Conservation (phyloP, 169 alveolate genomes). For the Plasmodium ovale region DNA sequence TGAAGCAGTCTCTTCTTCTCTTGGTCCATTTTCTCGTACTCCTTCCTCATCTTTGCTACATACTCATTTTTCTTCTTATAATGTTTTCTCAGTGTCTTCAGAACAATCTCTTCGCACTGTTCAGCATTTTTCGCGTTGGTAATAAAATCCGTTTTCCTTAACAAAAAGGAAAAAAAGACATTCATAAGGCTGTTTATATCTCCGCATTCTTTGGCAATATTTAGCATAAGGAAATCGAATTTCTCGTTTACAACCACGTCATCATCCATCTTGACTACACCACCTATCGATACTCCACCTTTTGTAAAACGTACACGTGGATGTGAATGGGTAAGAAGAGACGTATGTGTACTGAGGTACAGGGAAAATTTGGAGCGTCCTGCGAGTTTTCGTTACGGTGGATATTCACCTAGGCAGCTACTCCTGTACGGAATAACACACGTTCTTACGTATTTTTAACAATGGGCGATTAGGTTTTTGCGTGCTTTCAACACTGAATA, state of each 20-base stretch:
- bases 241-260: constrained; percentile 78
- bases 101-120: constrained; percentile 81
- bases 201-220: constrained; percentile 92
- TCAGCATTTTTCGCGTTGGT: constrained; percentile 83
- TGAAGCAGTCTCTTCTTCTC: constrained; percentile 77
- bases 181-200: constrained; percentile 95
- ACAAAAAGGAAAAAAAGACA: constrained; percentile 94
- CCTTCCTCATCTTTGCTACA: constrained; percentile 77
- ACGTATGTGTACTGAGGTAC: too few relatives aligned
- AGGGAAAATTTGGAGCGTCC: too few relatives aligned
- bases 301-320: too few relatives aligned
- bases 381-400: too few relatives aligned
- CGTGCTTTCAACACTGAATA: too few relatives aligned
- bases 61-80: constrained; percentile 86
- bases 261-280: constrained; percentile 24
- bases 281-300: background rate
- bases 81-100: constrained; percentile 81
- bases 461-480: too few relatives aligned
- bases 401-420: too few relatives aligned
- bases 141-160: constrained; percentile 96
- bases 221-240: constrained; percentile 91
- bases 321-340: too few relatives aligned
- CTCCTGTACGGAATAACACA: too few relatives aligned
- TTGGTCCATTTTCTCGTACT: constrained; percentile 81
- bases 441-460: too few relatives aligned